phyloP scores from a whole-genome alignment of 441 rosid genomes.

The Manihot esculenta region DNA sequence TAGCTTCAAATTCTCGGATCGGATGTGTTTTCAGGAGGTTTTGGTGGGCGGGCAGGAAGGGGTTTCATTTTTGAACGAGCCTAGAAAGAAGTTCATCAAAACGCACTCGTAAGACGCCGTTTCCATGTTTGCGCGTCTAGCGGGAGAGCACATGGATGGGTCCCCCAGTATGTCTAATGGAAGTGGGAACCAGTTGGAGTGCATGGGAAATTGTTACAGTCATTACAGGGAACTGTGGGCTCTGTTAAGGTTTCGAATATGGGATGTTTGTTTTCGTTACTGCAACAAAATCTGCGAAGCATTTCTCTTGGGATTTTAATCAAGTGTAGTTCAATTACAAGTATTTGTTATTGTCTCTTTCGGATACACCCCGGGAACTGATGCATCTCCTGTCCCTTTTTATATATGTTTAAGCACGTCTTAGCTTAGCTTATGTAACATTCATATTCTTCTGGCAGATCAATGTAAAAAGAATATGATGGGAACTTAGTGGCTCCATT shows the following conservation, averaged over 20 bases:
- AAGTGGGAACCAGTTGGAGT: not conserved
- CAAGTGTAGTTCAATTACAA: not conserved
- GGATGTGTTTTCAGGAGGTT: not conserved
- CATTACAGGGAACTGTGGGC: not conserved
- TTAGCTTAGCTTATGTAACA: too few relatives aligned
- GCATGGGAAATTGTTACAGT: not conserved
- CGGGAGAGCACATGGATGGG: constrained; percentile 15
- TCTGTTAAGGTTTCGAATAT: not conserved
- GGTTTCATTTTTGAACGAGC: not conserved
- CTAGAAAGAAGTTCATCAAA: not conserved
- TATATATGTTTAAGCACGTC: not conserved
- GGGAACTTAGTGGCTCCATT: too few relatives aligned
- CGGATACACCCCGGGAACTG: constrained; percentile 33
- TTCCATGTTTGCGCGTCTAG: constrained; percentile 9
- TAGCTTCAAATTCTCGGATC: constrained; percentile 7
- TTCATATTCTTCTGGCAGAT: not conserved
- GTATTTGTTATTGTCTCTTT: not conserved
- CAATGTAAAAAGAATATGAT: too few relatives aligned
- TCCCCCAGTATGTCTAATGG: not conserved
- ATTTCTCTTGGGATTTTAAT: not conserved
- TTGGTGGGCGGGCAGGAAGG: constrained; percentile 23
- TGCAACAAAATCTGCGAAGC: not conserved
- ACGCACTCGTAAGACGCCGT: not conserved
- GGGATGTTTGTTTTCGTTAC: not conserved
- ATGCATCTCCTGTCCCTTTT: constrained; percentile 23